Base-by-base conservation (phyloP, 768 basidiomycete genomes). In the Agrocybe praecox region DNA sequence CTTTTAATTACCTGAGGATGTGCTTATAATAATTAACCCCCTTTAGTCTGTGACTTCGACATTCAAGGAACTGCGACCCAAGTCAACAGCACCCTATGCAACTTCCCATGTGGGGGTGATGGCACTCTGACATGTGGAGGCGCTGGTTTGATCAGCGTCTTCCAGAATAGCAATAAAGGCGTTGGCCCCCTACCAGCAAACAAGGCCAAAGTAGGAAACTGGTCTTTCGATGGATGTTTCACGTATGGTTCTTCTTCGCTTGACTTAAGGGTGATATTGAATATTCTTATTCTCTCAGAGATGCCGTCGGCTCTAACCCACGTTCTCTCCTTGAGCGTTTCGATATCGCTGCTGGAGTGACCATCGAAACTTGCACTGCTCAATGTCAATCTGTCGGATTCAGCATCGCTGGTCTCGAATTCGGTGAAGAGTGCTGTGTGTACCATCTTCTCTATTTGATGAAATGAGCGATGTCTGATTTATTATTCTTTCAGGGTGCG, bases 361-460 rank as follows among this genome's bases (percentile, higher is more conserved):
- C 61, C n/a, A 49, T 55, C 26, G 61, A 62, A 51, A 49, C 43
- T 21, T 62, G 61, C 48, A 62, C 57, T 40, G 49, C 45, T 32
- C 26, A n/a, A 9, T 57, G 56, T 26, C 15, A 18, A 2, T 32
- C 45, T 0, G 19, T 17, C 7, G 50, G 50, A 3, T 57, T 57
- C 42, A 57, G 21, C 5, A 53, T 57, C 23, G 22, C 49, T 24
- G 56, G 56, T 10, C 29, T 57, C 29, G 56, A 57, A 32, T 58
- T 58, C 44, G 61, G 61, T 6, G 46, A 52, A 42, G 61, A 62
- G 46, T 62, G 61, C 51, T 62, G 61, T 62, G 42, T 26, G 57
- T 59, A 19, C n/a, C 10, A 22, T 12, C 44, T 46, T 18, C 4
- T 15, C 10, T n/a, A 18, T n/a, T 42, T 12, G 10, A 22, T 10